Evolutionary conservation across 148 eudicot genomes (phyloP).

Genomic region (Heliosperma pusillum): DNA sequence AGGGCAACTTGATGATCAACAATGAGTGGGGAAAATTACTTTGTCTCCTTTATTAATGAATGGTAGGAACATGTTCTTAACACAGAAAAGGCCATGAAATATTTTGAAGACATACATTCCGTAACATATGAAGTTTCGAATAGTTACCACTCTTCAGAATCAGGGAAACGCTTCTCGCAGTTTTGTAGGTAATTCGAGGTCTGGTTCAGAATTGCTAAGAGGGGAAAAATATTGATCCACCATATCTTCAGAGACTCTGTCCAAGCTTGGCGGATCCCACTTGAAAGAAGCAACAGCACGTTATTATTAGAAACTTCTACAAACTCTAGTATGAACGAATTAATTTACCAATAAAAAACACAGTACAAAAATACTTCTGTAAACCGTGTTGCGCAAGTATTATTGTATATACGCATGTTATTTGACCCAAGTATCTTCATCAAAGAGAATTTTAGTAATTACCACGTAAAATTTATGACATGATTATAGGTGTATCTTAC

Average conservation of each 20-base stretch:
- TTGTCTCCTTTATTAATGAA: conserved; percentile 1
- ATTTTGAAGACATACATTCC: conserved; percentile 1
- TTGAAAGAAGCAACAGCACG: conserved; percentile 27
- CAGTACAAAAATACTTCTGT: neutral
- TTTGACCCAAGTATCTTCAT: too few relatives aligned
- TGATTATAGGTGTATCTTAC: neutral
- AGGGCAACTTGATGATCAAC: neutral
- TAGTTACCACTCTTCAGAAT: conserved; percentile 12
- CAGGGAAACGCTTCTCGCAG: conserved; percentile 70
- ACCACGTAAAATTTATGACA: neutral
- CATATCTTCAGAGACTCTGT: conserved; percentile 72
- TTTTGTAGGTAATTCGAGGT: conserved; percentile 59
- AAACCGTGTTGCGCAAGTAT: neutral
- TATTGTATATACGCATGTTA: neutral
- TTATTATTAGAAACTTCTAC: neutral
- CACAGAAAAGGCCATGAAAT: neutral
- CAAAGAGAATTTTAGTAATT: too few relatives aligned
- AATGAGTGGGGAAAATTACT: neutral
- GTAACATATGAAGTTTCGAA: neutral
- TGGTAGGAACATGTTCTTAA: neutral
- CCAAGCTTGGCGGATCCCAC: conserved; percentile 93
- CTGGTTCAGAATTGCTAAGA: conserved; percentile 54
- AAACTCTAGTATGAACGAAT: neutral
- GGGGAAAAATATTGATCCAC: conserved; percentile 71
- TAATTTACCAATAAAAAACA: neutral